phyloP scores from a whole-genome alignment of 352 stramenopile genomes.

The Globisporangium recalcitrans region DNA sequence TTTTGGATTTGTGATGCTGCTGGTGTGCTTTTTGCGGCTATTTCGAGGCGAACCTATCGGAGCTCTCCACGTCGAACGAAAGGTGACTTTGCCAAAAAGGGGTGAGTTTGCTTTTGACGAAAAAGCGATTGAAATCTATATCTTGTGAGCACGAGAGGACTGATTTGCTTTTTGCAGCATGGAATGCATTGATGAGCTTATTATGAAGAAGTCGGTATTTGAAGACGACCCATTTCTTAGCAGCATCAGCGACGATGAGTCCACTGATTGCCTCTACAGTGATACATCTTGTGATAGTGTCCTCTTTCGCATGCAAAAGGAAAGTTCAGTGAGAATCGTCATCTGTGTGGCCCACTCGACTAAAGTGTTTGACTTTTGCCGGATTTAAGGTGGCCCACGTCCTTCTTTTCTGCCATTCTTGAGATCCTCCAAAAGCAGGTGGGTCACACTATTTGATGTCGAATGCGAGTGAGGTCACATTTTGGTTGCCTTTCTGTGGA shows the following conservation, averaged over 20 bases:
- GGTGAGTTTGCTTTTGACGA: not conserved
- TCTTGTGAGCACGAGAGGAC: no score
- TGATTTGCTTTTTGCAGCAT: not conserved
- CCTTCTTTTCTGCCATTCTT: no score
- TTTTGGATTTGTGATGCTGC: not conserved
- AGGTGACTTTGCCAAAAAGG: not conserved
- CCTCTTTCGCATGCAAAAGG: not conserved
- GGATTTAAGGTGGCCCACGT: not conserved
- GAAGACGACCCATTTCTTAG: no score
- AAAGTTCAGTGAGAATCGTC: not conserved
- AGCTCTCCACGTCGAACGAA: constrained; percentile 11
- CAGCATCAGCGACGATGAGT: no score
- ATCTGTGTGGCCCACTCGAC: not conserved
- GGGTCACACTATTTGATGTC: not conserved
- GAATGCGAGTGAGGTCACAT: not conserved
- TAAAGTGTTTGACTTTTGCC: not conserved
- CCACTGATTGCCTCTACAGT: no score
- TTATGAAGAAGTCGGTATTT: not conserved
- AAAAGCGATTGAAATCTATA: no score
- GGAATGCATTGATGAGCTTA: not conserved
- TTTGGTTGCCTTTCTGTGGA: not conserved
- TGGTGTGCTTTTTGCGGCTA: not conserved
- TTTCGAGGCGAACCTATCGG: constrained; percentile 9
- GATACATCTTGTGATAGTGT: no score
- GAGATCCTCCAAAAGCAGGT: no score